Base-by-base conservation (phyloP, 495 filamentous ascomycete genomes). In the Penicillium riverlandense region DNA sequence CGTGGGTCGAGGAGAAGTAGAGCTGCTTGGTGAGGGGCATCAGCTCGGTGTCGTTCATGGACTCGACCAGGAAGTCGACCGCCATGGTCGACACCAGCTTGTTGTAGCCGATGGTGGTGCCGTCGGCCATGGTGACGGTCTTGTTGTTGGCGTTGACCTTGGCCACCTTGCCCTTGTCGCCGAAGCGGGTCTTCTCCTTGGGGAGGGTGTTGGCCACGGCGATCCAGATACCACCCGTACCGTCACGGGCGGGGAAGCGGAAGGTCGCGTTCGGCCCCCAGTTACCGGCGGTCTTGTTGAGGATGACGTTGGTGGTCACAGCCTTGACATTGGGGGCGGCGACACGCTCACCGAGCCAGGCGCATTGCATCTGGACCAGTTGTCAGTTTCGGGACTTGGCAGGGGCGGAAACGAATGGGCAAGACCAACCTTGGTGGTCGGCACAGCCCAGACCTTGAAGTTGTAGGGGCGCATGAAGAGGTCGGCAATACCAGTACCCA, bases 381-480 rank as follows among this genome's bases (percentile, higher is more conserved):
- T 44, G 29, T 44, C 37, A 40, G 15, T 9, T 33, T 50, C 22
- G n/a, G n/a, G 52, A 16, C 14, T 41, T 14, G 1, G 33, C n/a
- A 15, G 8, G 27, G 29, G 22, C 5, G 9, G 29, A 15, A 40
- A 35, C 4, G 8, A 30, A 42, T 13, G 11, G 7, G 7, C 7
- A 13, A 13, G 43, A 43, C 72, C 49, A 77, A 96, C 92, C 85
- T 94, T 95, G 46, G 86, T 94, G 22, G 94, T 97, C 33, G 94
- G 92, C 57, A 97, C 91, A 45, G 92, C 94, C 92, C 92, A 99
- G 61, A 97, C 92, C 74, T 99, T 99, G 82, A 81, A 97, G 80
- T 99, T 99, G 79, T 99, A 99, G 37, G 92, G 92, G 56, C 94
- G 74, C 92, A 99, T 99, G 82, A 99, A 99, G 43, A 90, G 72